Evolutionary conservation across 495 filamentous ascomycete genomes (phyloP), one percentile per base, ranked within the genome.

Genomic region (Talaromyces ruber): DNA sequence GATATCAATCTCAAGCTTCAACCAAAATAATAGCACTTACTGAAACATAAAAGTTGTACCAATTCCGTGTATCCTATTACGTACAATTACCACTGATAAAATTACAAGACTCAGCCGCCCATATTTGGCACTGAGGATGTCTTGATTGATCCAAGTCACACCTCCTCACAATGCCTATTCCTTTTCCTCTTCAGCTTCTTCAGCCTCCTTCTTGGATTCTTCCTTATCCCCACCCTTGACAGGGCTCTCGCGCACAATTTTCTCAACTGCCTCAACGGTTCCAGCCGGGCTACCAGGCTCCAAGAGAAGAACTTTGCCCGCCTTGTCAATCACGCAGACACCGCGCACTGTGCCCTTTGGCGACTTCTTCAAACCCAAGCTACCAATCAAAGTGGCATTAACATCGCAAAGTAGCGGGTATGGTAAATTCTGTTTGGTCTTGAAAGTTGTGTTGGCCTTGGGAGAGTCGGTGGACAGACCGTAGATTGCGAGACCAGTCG

Each of bases 401-500:
- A 86, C 81, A 71, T 98, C 92, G 76, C 93, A 98, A 55, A 98
- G 84, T 32, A 98, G 86, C 4, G 88, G 75, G 71, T 93, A 98
- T 12, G 89, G 87, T n/a, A 98, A 81, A 50, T 84, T 88, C 68
- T 98, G 89, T 74, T 93, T 96, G 16, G 82, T 85, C 68, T 89
- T 86, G 81, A 98, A 98, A 43, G 86, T 89, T 39, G 90, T 92
- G 75, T 98, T 98, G 62, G 89, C 83, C 72, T 92, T 93, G 64
- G 91, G 86, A 8, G 84, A 86, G 76, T 98, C 94, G 60, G 85
- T 82, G 12, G 90, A 94, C 22, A 98, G 84, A 25, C 94, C 94
- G 72, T 89, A 98, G 71, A 98, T 88, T 63, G 86, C 79, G 50
- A 95, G 82, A 24, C 94, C 93, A 32, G 82, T 85, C n/a, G 84